phyloP scores from a whole-genome alignment of 768 basidiomycete species.

The Boletus rubroflammeus region DNA sequence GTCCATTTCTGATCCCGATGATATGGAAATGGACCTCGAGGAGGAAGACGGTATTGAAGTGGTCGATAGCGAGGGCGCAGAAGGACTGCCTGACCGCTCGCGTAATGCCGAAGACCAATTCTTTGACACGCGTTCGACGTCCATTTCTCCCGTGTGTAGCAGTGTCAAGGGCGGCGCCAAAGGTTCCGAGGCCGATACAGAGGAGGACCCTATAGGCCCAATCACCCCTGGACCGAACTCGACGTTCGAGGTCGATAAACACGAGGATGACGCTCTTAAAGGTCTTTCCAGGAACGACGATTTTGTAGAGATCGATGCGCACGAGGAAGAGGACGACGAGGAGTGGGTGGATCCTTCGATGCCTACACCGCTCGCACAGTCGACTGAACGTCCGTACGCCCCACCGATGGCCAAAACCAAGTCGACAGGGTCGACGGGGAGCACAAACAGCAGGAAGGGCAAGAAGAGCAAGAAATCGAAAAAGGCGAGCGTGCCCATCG shows the following conservation, averaged over 20 bases:
- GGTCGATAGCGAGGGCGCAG: slow-evolving; percentile 24
- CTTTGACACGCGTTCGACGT: slow-evolving; percentile 51
- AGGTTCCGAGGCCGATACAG: slow-evolving; percentile 60
- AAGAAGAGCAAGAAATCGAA: slow-evolving; percentile 38
- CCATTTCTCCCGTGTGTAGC: slow-evolving; percentile 41
- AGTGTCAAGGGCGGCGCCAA: slow-evolving; percentile 36
- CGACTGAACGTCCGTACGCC: slow-evolving; percentile 24
- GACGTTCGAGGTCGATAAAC: slow-evolving; percentile 23
- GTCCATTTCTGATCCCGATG: slow-evolving; percentile 76
- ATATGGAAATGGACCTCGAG: slow-evolving; percentile 56
- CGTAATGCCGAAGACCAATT: slow-evolving; percentile 45
- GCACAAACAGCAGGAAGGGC: slow-evolving; percentile 23
- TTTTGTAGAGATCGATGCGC: slow-evolving; percentile 27
- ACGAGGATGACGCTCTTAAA: slow-evolving; percentile 14
- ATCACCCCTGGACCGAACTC: slow-evolving; percentile 60
- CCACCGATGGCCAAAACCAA: slow-evolving; percentile 25
- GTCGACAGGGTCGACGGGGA: slow-evolving; percentile 28
- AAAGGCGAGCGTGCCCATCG: slow-evolving; percentile 36
- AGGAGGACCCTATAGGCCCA: slow-evolving; percentile 69
- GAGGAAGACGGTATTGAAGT: slow-evolving; percentile 44
- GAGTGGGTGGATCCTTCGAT: slow-evolving; percentile 70
- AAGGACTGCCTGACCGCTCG: slow-evolving; percentile 25
- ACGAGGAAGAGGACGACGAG: slow-evolving; percentile 39
- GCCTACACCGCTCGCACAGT: slow-evolving; percentile 35
- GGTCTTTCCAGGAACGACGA: slow-evolving; percentile 30